Percentiles rank a stretch among this genome's conserved stretches.
Evolutionary conservation across 2,329 filamentous ascomycete species (phyloP).

Genomic region (Cytospora piceicola): DNA sequence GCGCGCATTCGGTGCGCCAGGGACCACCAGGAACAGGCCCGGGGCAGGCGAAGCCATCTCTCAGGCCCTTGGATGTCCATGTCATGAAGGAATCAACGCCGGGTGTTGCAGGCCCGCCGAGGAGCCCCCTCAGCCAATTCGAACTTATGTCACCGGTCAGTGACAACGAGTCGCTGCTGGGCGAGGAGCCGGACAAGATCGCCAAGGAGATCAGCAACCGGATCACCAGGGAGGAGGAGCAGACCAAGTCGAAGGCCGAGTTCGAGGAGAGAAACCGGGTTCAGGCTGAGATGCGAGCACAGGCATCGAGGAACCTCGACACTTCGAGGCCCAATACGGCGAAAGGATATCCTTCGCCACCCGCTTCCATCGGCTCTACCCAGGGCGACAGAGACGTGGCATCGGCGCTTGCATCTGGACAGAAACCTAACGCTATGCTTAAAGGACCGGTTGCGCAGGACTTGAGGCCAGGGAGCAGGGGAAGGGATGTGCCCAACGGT

Average conservation of each 20-base stretch:
- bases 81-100: constrained; percentile 40
- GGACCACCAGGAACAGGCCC: constrained; percentile 31
- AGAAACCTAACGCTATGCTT: neutral
- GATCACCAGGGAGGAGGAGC: constrained; percentile 33
- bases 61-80: constrained; percentile 54
- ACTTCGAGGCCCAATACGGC: constrained; percentile 18
- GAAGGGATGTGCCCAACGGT: constrained; percentile 2
- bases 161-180: constrained; percentile 38
- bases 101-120: constrained; percentile 37
- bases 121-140: constrained; percentile 47
- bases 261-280: constrained; percentile 10
- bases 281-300: constrained; percentile 22
- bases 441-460: constrained; percentile 6
- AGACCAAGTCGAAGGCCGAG: constrained; percentile 28
- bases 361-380: constrained; percentile 42
- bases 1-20: constrained; percentile 42
- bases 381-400: constrained; percentile 28
- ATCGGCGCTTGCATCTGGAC: constrained; percentile 9
- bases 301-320: constrained; percentile 14
- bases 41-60: constrained; percentile 45
- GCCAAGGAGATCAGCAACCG: constrained; percentile 36
- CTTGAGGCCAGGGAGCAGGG: constrained; percentile 19
- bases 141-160: constrained; percentile 40
- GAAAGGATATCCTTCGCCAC: constrained; percentile 40
- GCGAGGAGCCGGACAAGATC: constrained; percentile 38